Evolutionary conservation across 1,139 yeast species (phyloP), one percentile per base, ranked within the genome.

Genomic region (Debaryomyces sp.): DNA sequence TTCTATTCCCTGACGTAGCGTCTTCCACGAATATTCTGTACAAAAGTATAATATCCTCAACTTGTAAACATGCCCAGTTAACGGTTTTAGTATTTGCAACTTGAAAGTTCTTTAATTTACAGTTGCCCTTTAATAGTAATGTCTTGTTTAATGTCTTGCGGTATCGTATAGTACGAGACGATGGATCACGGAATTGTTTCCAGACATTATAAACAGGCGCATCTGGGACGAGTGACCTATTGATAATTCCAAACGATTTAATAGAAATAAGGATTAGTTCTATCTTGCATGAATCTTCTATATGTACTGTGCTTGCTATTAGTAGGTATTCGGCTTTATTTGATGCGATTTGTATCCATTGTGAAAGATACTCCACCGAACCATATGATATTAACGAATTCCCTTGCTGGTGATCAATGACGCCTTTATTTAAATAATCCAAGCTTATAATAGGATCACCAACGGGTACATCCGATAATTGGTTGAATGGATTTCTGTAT

Each of bases 361-460:
- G 41, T 23, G 30, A 34, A 39, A 47, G 21, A 38, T 54, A 54
- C 15, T 39, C 45, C 18, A 43, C 13, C 3, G 49, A 39, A 6
- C 54, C 53, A 15, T 26, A 35, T 9, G 49, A 41, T 3, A 52
- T 32, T 13, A 44, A 22, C 21, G 41, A 23, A 8, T 18, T n/a
- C 3, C 34, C 22, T 3, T 30, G 23, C 12, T 17, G 37, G 27
- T 36, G 43, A 3, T 55, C 59, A 3, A 43, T 41, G 15, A 59
- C 45, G 2, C 65, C 66, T 5, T 60, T 56, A 2, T 54, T 50
- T 15, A 54, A 36, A 58, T 60, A 56, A 32, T 62, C 51, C 1
- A 66, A 43, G 34, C 57, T 49, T 6, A 67, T 46, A 4, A 66
- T 48, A 1, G 70, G 66, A 40, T 55, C 58, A 9, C 50, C 56